Conservation (phyloP, 2,329 filamentous ascomycete species). For the Phialophora macrospora region DNA sequence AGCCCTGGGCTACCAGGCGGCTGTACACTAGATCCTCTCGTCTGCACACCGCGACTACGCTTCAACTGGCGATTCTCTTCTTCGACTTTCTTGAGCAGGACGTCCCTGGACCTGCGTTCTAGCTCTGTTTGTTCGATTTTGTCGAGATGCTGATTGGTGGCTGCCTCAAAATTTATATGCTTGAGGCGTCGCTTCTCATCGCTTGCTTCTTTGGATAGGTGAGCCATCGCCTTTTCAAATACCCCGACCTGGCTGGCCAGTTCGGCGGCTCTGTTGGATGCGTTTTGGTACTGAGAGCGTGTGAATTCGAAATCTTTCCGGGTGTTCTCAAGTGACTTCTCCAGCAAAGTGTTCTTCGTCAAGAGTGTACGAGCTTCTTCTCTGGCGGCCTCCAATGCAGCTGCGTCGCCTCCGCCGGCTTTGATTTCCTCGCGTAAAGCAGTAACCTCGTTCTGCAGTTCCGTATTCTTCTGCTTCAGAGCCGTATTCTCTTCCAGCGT, state of each 20-base stretch:
- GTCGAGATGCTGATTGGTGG: slow-evolving; percentile 44
- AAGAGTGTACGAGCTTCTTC: slow-evolving; percentile 43
- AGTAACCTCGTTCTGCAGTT: slow-evolving; percentile 48
- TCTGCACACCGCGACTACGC: slow-evolving; percentile 43
- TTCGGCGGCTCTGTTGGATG: slow-evolving; percentile 51
- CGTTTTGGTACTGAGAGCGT: slow-evolving; percentile 54
- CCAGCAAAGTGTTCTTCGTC: slow-evolving; percentile 43
- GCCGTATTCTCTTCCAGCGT: slow-evolving; percentile 47
- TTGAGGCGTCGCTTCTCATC: slow-evolving; percentile 47
- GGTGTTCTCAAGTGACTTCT: slow-evolving; percentile 49
- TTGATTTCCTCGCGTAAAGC: slow-evolving; percentile 49
- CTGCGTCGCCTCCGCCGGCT: slow-evolving; percentile 44
- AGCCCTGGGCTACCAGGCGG: slow-evolving; percentile 37
- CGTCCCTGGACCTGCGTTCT: slow-evolving; percentile 45
- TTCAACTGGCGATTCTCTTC: slow-evolving; percentile 53
- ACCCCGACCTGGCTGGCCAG: slow-evolving; percentile 47
- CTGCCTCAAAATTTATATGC: slow-evolving; percentile 46
- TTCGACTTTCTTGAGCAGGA: slow-evolving; percentile 49
- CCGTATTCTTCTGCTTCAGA: slow-evolving; percentile 49
- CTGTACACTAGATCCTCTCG: slow-evolving; percentile 40
- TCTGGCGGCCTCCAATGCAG: slow-evolving; percentile 48
- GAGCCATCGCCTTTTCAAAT: slow-evolving; percentile 46
- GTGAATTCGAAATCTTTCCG: slow-evolving; percentile 53
- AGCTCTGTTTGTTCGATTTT: slow-evolving; percentile 49
- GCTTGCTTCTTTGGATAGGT: slow-evolving; percentile 46